Evolutionary conservation across 805 yeast species (phyloP).

Genomic region (Jamesozyma lodderae): DNA sequence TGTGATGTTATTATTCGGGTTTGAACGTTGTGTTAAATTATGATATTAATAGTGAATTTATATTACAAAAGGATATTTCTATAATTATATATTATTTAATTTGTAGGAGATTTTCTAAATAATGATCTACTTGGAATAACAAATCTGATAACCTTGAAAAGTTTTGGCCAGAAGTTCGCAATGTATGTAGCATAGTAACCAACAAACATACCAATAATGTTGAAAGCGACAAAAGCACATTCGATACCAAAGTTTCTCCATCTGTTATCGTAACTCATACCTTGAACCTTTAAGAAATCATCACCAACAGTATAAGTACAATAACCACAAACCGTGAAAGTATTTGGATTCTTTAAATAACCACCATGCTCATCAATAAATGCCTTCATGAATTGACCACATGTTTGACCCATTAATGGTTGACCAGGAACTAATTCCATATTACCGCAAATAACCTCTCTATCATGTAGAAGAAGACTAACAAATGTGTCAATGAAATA

Average conservation of each 20-base stretch:
- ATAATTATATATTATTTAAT: too few species aligned
- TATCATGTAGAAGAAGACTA: constrained; percentile 40
- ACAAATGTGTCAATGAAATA: constrained; percentile 48
- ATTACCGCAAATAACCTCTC: constrained; percentile 40
- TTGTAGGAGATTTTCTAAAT: background rate
- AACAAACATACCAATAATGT: constrained; percentile 31
- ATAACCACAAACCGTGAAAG: constrained; percentile 34
- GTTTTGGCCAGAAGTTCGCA: constrained; percentile 14
- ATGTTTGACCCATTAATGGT: constrained; percentile 53
- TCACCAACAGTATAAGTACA: constrained; percentile 35
- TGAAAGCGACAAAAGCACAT: constrained; percentile 44
- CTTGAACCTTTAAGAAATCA: constrained; percentile 32
- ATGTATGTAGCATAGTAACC: constrained; percentile 20
- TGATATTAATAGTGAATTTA: too few species aligned
- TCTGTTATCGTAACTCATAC: constrained; percentile 36
- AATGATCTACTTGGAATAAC: constrained; percentile 17
- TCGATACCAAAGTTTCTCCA: constrained; percentile 59
- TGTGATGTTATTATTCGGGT: too few species aligned
- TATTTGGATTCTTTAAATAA: constrained; percentile 42
- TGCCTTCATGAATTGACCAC: constrained; percentile 42
- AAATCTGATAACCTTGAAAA: constrained; percentile 20
- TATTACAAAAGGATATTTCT: too few species aligned
- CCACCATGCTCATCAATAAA: constrained; percentile 43
- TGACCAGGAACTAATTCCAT: constrained; percentile 42
- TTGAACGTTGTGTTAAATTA: too few species aligned